Evolutionary conservation across 768 basidiomycete species (phyloP), one percentile per base, ranked within the genome.

Genomic region (Termitomyces titanicus): DNA sequence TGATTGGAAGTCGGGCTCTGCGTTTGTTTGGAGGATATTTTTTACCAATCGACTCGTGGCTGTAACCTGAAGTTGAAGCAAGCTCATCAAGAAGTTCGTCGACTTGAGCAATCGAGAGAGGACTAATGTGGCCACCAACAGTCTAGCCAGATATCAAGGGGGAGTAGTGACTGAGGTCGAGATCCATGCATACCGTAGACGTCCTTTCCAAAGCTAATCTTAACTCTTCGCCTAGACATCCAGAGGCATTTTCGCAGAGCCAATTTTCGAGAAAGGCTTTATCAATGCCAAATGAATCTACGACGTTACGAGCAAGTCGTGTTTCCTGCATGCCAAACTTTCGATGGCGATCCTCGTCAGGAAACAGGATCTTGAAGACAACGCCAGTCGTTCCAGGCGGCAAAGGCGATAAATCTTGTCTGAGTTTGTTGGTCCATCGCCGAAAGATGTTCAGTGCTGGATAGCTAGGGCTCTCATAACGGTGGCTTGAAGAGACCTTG

Each of bases 341-440:
- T 22, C 94, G 76, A 15, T 79, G 69, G 1, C 72, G 62, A 56
- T 94, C 91, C 54, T 92, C 84, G 57, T 94, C 86, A 0, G 94
- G 93, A 64, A 94, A 95, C n/a, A 96, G 72, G 5, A 94, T 69
- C 7, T 84, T 81, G 62, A 95, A 85, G 29, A 92, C 69, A 5
- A 79, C 77, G 13, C 77, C 73, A 9, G 85, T 82, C 0, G 83
- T 85, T 4, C 79, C 77, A 0, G 66, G 64, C 0, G 82, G 80
- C 20, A 87, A 68, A 13, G 83, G 80, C 12, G 69, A 64, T 62
- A 76, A 82, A 15, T 66, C 60, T n/a, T 45, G 59, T 54, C 68
- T 75, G 31, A 87, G 68, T 12, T 67, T 63, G 2, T 63, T 58
- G 18, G 77, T 64, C 83, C 84, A 87, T 46, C 64, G 70, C 2